Conservation (phyloP, 768 basidiomycete species). For the Neoboletus magnificus region DNA sequence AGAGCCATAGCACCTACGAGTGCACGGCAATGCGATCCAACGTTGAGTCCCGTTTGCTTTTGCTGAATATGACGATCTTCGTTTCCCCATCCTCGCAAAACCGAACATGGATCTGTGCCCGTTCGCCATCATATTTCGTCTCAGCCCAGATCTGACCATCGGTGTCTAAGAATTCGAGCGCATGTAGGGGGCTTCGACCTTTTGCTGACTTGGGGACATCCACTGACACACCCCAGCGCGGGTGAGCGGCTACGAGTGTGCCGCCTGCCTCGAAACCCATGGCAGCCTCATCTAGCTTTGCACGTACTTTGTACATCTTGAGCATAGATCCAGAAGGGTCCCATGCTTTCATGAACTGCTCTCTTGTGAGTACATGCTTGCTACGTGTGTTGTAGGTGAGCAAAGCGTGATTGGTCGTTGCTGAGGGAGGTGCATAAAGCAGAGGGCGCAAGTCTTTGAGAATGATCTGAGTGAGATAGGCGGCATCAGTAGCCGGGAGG, state of each 20-base stretch:
- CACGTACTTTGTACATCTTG: slow-evolving; percentile 49
- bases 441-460: slow-evolving; percentile 83
- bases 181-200: slow-evolving; percentile 58
- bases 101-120: slow-evolving; percentile 88
- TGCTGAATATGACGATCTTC: slow-evolving; percentile 79
- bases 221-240: slow-evolving; percentile 57
- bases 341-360: slow-evolving; percentile 72
- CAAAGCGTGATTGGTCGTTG: slow-evolving; percentile 47
- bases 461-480: slow-evolving; percentile 81
- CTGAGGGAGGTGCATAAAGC: slow-evolving; percentile 59
- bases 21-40: slow-evolving; percentile 69
- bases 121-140: slow-evolving; percentile 92
- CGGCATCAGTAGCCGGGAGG: slow-evolving; percentile 60
- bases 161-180: slow-evolving; percentile 39
- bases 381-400: slow-evolving; percentile 55
- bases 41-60: slow-evolving; percentile 83
- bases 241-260: slow-evolving; percentile 28
- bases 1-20: slow-evolving; percentile 24
- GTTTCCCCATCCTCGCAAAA: slow-evolving; percentile 35
- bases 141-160: slow-evolving; percentile 66
- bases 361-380: slow-evolving; percentile 50
- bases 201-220: slow-evolving; percentile 84
- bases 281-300: slow-evolving; percentile 58
- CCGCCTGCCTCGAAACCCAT: slow-evolving; percentile 38
- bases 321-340: slow-evolving; percentile 56